These are phyloP conservation scores for Claviceps purpurea DNA, from an alignment of 2,329 filamentous ascomycete genomes.

Conservation along the genomic window DNA sequence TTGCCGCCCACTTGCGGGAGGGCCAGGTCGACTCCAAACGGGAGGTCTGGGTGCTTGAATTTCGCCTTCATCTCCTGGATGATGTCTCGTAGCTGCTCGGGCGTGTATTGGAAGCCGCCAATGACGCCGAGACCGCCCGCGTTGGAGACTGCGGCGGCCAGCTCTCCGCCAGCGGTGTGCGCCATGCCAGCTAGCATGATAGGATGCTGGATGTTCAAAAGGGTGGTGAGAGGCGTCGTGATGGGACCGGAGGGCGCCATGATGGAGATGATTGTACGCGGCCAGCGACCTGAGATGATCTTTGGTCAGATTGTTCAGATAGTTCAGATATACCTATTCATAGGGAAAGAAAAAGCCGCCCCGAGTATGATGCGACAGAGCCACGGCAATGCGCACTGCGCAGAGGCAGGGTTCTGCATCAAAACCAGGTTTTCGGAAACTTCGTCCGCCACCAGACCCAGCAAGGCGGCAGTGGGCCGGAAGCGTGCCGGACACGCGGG, in stretches of 20 bases:
- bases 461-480: neutral
- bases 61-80: constrained; percentile 74
- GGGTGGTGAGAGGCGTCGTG: constrained; percentile 61
- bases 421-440: too few species aligned
- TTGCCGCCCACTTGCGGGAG: constrained; percentile 76
- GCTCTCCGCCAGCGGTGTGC: constrained; percentile 60
- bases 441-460: too few species aligned
- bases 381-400: too few species aligned
- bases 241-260: constrained; percentile 42
- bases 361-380: too few species aligned
- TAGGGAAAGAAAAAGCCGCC: too few species aligned
- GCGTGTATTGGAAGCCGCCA: constrained; percentile 59
- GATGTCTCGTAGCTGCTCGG: constrained; percentile 61
- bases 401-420: too few species aligned
- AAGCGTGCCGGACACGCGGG: constrained; percentile 2
- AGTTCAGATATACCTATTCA: too few species aligned
- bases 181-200: constrained; percentile 93
- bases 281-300: neutral
- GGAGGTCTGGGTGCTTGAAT: constrained; percentile 51
- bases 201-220: constrained; percentile 76
- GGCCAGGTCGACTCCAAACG: constrained; percentile 85
- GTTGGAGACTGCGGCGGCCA: constrained; percentile 80
- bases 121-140: constrained; percentile 74
- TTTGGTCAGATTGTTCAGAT: neutral
- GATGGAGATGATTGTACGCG: neutral